Percentiles rank a stretch among this genome's conserved stretches.
phyloP scores from a whole-genome alignment of 768 basidiomycete species.

The Auriscalpium orientale region DNA sequence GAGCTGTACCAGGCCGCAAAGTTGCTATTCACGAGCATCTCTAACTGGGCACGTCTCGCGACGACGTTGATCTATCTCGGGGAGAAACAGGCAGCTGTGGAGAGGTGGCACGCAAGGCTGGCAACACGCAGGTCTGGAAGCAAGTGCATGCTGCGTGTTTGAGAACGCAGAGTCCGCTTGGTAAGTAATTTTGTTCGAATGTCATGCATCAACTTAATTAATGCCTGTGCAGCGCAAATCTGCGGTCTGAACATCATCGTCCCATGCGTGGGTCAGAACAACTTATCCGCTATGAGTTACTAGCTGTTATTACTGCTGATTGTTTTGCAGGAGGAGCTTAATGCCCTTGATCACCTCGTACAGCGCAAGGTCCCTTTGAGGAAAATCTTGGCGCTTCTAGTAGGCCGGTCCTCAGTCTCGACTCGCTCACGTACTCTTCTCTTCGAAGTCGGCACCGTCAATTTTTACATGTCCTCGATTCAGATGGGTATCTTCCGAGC shows the following conservation, averaged over 20 bases:
- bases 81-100: conserved; percentile 96
- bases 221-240: conserved; percentile 67
- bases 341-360: conserved; percentile 72
- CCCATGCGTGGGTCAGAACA: conserved; percentile 50
- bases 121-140: conserved; percentile 99
- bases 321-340: conserved; percentile 59
- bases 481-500: conserved; percentile 96
- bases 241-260: conserved; percentile 98
- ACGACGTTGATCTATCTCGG: conserved; percentile 98
- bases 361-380: conserved; percentile 85
- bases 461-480: conserved; percentile 8
- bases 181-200: conserved; percentile 29
- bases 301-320: too few relatives aligned
- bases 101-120: conserved; percentile 98
- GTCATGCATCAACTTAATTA: conserved; percentile 1
- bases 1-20: conserved; percentile 97
- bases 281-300: neutral
- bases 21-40: conserved; percentile 91
- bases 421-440: conserved; percentile 75
- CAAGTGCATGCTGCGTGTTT: conserved; percentile 98
- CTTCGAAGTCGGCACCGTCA: neutral
- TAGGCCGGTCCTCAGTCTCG: conserved; percentile 93
- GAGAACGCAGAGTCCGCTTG: conserved; percentile 89
- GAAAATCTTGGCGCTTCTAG: conserved; percentile 89
- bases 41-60: conserved; percentile 96